Evolutionary conservation across 2,329 filamentous ascomycete species (phyloP).

Genomic region (Cercospora zeina): DNA sequence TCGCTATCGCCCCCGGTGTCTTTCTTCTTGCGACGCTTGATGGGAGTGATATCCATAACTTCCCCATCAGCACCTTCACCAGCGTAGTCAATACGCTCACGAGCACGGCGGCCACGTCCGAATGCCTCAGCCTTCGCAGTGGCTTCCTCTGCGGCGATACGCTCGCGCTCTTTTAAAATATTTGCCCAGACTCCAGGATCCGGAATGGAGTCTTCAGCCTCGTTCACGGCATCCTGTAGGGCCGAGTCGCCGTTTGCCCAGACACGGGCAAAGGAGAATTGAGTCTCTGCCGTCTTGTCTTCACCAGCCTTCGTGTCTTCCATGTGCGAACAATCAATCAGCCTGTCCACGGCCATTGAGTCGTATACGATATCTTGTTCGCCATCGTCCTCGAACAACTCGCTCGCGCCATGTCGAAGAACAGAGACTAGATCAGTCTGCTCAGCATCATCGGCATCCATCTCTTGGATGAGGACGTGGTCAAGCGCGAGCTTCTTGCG

Average conservation of each 20-base stretch:
- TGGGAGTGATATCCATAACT: conserved; percentile 35
- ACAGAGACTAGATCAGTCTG: conserved; percentile 83
- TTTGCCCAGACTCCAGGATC: conserved; percentile 81
- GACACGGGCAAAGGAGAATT: conserved; percentile 86
- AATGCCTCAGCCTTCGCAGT: conserved; percentile 70
- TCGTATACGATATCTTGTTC: conserved; percentile 80
- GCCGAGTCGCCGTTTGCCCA: conserved; percentile 83
- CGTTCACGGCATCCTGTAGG: conserved; percentile 50
- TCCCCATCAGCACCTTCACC: conserved; percentile 35
- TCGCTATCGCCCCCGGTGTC: conserved; percentile 49
- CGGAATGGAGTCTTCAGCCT: conserved; percentile 54
- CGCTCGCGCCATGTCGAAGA: conserved; percentile 80
- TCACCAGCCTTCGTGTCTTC: conserved; percentile 68
- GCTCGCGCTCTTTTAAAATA: conserved; percentile 81
- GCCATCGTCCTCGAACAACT: conserved; percentile 76
- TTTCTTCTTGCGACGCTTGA: conserved; percentile 41
- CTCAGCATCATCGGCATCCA: conserved; percentile 79
- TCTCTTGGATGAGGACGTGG: conserved; percentile 87
- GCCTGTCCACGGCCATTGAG: conserved; percentile 74
- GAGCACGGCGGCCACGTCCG: conserved; percentile 78
- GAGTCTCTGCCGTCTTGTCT: conserved; percentile 68
- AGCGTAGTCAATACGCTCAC: conserved; percentile 56
- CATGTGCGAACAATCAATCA: conserved; percentile 82
- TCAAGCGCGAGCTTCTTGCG: conserved; percentile 95
- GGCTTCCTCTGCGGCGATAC: conserved; percentile 70